Base-by-base conservation (phyloP, 306 rosid genomes). In the Prosopis cineraria region DNA sequence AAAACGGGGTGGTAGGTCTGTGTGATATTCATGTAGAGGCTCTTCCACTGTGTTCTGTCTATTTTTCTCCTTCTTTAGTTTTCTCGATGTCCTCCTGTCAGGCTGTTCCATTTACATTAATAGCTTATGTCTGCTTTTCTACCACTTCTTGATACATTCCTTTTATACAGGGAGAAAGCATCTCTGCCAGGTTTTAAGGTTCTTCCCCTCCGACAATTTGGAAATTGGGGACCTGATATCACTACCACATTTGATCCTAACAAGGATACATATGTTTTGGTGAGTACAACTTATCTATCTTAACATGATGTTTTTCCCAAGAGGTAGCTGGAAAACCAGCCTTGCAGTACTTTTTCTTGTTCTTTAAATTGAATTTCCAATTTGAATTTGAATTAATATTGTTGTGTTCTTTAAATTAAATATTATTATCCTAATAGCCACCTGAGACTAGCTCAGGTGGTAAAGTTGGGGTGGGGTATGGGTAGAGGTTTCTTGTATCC, bases 141-240 rank as follows among this genome's bases (percentile, higher is more conserved):
- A 27, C 47, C 63, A 80, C 77, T 24, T 77, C 72, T 70, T 37
- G 53, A 59, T 79, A 27, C 78, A 75, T 64, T 63, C 82, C 37
- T 79, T 75, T 59, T 81, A 67, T 48, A 67, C 97, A 94, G 98
- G 88, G 87, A 78, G 25, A 85, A 78, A 84, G 98, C 97, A 74
- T 88, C 92, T 87, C 84, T 94, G 90, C 91, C 91, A 63, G 93
- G 91, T 70, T 94, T 94, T 79, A 78, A 89, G 60, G 93, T 92
- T 84, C 90, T 94, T 36, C 97, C 98, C 75, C 97, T 94, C 41
- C 88, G 76, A 33, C 94, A 94, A 85, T 92, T 94, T 82, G 98
- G 97, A 87, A 83, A 52, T 73, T 94, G 97, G 98, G 98, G 95
- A 27, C 98, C 97, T 71, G 97, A 89, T 77, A 83, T 94, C 75